Base-by-base conservation (phyloP, 495 filamentous ascomycete genomes). In the Hypoxylon intermedium region DNA sequence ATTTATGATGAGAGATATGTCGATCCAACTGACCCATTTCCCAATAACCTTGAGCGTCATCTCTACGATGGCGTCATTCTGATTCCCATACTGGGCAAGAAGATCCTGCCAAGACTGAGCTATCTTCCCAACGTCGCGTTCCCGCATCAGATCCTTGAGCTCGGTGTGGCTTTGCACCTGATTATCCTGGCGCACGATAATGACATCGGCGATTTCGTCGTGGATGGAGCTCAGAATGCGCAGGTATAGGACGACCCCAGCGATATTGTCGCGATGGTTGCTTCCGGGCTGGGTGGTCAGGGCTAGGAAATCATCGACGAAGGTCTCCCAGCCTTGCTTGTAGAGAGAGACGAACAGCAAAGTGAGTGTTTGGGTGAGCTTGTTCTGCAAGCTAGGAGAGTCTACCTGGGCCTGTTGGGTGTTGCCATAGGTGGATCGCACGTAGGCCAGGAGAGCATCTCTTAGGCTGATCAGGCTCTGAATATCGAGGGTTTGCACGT, bases 1-100 rank as follows among this genome's bases (percentile, higher is more conserved):
- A 71, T 96, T 94, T 59, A 98, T 89, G 38, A 98, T 85, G 33
- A 99, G 79, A 15, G 87, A 87, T 62, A 99, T 97, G 63, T 98
- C 95, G 56, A 93, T 93, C 94, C 94, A 99, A 80, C 90, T 91
- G 41, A 96, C 92, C 95, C 95, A 99, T 69, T 90, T 89, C 15
- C 91, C 91, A 42, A 98, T 85, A 9, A 90, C 86, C 74, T 87
- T 92, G 23, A 99, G 81, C 59, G 87, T 92, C 81, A 92, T 85
- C 74, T 97, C 91, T 16, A 94, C 80, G 55, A 98, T 80, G 16
- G 67, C 68, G 60, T 92, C 85, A 63, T 95, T 85, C 34, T 83
- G 84, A 52, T 86, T 86, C 53, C 81, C 82, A 85, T 93, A 98
- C 62, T 87, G 82, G 4, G 84, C 83, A 46, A 99, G 78, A 50